These are phyloP conservation scores for Vitis amurensis DNA, from an alignment of 164 flowering plant genomes.

Conservation along the genomic window DNA sequence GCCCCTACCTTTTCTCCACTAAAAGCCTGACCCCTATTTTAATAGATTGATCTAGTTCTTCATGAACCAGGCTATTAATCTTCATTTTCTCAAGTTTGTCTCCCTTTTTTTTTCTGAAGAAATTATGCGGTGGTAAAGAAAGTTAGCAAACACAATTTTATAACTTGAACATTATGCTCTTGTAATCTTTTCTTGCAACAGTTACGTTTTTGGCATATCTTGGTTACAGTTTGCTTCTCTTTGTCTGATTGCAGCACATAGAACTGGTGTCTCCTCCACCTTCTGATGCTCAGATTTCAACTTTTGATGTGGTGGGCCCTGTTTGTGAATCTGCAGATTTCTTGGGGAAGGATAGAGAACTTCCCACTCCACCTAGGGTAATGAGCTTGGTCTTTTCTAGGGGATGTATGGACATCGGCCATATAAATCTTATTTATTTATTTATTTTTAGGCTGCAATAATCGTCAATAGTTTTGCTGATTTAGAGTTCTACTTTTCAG, in stretches of 20 bases:
- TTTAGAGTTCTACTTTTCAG: slow-evolving; percentile 31
- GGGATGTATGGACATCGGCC: not conserved
- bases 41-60: not conserved
- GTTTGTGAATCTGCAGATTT: slow-evolving; percentile 98
- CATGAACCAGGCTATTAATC: not conserved
- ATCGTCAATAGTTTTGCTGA: slow-evolving; percentile 5
- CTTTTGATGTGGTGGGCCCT: slow-evolving; percentile 97
- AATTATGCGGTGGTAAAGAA: not conserved
- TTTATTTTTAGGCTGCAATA: not conserved
- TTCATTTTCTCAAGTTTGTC: not conserved
- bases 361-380: slow-evolving; percentile 86
- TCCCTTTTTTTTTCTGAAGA: not conserved
- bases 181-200: not conserved
- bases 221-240: too few relatives aligned
- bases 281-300: slow-evolving; percentile 60
- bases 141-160: too few relatives aligned
- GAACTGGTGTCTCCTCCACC: slow-evolving; percentile 83
- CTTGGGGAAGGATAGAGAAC: slow-evolving; percentile 91
- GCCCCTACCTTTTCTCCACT: too few relatives aligned
- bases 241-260: slow-evolving; percentile 65
- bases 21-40: not conserved
- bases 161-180: not conserved
- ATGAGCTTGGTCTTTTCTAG: not conserved
- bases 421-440: too few relatives aligned
- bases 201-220: slow-evolving; percentile 2